Conservation (phyloP, 352 stramenopile genomes). For the Blastocystis sp. region DNA sequence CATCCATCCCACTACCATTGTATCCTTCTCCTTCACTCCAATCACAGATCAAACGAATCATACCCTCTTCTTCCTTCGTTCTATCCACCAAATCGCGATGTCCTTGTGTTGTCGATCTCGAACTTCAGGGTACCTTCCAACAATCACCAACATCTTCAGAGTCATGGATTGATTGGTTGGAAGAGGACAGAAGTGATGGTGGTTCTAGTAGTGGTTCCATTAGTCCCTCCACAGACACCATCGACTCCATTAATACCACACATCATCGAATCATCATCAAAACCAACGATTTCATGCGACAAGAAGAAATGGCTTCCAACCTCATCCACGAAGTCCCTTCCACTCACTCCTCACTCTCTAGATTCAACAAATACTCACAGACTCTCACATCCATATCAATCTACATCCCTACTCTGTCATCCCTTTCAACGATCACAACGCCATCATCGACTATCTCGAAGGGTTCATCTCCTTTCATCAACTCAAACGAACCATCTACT, state of each 20-base stretch:
- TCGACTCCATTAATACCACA: slow-evolving; percentile 60
- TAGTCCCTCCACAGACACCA: background rate
- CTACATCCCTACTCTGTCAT: slow-evolving; percentile 90
- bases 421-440: slow-evolving; percentile 81
- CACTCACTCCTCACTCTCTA: too few species aligned
- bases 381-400: slow-evolving; percentile 82
- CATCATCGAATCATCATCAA: slow-evolving; percentile 95
- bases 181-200: too few species aligned
- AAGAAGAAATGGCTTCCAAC: slow-evolving; percentile 96
- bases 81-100: slow-evolving; percentile 34
- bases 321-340: slow-evolving; percentile 90
- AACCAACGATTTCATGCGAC: slow-evolving; percentile 90
- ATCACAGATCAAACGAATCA: background rate
- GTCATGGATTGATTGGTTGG: too few species aligned
- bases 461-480: slow-evolving; percentile 92
- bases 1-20: background rate
- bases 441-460: slow-evolving; percentile 89
- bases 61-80: background rate
- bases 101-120: slow-evolving; percentile 15
- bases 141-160: background rate
- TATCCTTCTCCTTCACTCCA: background rate
- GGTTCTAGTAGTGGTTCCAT: too few species aligned
- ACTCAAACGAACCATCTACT: slow-evolving; percentile 75
- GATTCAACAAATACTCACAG: slow-evolving; percentile 59
- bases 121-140: background rate